Percentiles rank a stretch among this genome's conserved stretches.
Evolutionary conservation across 805 yeast species (phyloP).

Genomic region (Starmerella sp.): DNA sequence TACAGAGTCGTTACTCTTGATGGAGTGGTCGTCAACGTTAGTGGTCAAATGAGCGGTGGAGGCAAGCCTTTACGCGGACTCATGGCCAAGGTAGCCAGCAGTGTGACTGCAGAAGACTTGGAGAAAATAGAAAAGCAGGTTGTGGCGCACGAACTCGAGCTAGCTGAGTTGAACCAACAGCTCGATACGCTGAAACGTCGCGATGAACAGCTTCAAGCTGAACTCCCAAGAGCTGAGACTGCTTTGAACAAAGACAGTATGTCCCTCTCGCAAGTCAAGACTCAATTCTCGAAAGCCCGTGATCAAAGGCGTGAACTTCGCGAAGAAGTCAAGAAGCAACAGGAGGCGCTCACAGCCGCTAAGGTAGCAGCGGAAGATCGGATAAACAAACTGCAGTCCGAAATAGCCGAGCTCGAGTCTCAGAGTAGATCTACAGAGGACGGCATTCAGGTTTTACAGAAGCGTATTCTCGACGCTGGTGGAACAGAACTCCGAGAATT

Average conservation of each 20-base stretch:
- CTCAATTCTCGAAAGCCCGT: conserved; percentile 3
- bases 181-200: conserved; percentile 43
- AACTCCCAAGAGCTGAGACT: conserved; percentile 49
- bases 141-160: conserved; percentile 11
- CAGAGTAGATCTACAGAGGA: conserved; percentile 47
- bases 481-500: conserved; percentile 69
- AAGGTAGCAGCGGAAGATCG: not conserved
- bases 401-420: conserved; percentile 35
- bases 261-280: conserved; percentile 44
- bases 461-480: conserved; percentile 78
- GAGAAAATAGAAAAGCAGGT: conserved; percentile 16
- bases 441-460: conserved; percentile 52
- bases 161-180: conserved; percentile 7
- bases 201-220: conserved; percentile 39
- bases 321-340: conserved; percentile 33
- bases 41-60: conserved; percentile 97
- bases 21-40: conserved; percentile 81
- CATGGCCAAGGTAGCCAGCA: conserved; percentile 35
- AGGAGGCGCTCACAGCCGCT: conserved; percentile 50
- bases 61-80: conserved; percentile 64
- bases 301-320: conserved; percentile 42
- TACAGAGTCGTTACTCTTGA: conserved; percentile 86
- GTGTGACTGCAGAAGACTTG: conserved; percentile 14
- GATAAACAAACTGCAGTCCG: conserved; percentile 29
- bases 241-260: conserved; percentile 42